Conservation (phyloP, 2,329 filamentous ascomycete species). For the Bipolaris zeicola region DNA sequence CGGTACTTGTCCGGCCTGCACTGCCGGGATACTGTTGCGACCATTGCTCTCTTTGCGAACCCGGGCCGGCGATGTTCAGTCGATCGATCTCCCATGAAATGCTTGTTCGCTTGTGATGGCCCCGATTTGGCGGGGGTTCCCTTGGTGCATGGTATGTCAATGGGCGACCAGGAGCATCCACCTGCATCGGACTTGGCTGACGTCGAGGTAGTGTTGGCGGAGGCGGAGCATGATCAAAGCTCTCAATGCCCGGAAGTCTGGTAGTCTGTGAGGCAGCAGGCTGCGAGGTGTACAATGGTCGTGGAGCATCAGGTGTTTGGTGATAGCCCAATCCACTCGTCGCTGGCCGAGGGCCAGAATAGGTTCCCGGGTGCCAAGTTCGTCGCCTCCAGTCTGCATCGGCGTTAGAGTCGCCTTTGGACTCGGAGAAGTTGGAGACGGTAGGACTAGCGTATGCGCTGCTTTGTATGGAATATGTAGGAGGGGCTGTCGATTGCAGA, state of each 20-base stretch:
- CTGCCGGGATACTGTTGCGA: conserved; percentile 35
- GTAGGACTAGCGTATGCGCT: conserved; percentile 72
- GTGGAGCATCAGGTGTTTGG: conserved; percentile 69
- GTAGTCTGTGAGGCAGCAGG: conserved; percentile 64
- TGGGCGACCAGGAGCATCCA: conserved; percentile 62
- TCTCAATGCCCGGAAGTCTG: conserved; percentile 87
- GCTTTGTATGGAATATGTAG: conserved; percentile 62
- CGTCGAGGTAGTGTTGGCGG: conserved; percentile 66
- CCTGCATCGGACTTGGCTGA: conserved; percentile 75
- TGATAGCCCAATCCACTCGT: conserved; percentile 78
- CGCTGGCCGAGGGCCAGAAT: conserved; percentile 63
- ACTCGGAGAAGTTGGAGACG: conserved; percentile 65
- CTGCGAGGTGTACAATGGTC: conserved; percentile 61
- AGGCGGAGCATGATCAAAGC: conserved; percentile 77
- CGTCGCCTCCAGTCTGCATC: conserved; percentile 82
- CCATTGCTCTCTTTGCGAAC: conserved; percentile 45
- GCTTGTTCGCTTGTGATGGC: conserved; percentile 42
- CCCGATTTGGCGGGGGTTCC: conserved; percentile 31
- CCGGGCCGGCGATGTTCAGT: conserved; percentile 64
- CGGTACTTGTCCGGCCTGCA: conserved; percentile 24
- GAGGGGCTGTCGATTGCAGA: conserved; percentile 60
- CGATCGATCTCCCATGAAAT: conserved; percentile 69
- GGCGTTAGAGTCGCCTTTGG: conserved; percentile 69
- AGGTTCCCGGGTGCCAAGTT: conserved; percentile 87
- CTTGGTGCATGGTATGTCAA: conserved; percentile 46